Evolutionary conservation across 2,329 filamentous ascomycete species (phyloP).

Genomic region (Neonectria magnoliae): DNA sequence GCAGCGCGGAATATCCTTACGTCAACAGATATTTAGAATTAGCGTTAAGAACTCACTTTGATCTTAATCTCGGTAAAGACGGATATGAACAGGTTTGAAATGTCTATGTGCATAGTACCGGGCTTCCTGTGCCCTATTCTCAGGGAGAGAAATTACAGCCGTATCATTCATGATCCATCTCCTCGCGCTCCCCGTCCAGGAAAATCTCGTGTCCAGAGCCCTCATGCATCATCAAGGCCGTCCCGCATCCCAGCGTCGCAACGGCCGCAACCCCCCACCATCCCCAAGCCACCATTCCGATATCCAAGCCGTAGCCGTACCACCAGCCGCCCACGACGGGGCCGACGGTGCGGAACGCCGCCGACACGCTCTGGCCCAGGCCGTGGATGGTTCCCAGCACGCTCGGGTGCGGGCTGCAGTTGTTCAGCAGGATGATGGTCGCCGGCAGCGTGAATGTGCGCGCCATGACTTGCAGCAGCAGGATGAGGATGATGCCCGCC

Average conservation of each 20-base stretch:
- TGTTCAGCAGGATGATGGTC: slow-evolving; percentile 69
- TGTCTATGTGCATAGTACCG: neutral
- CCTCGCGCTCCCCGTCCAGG: slow-evolving; percentile 57
- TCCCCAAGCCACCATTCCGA: slow-evolving; percentile 57
- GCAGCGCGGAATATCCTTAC: neutral
- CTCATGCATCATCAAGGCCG: slow-evolving; percentile 71
- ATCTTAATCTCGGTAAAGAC: neutral
- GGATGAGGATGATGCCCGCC: slow-evolving; percentile 54
- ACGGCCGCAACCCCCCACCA: slow-evolving; percentile 62
- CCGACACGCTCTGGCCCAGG: slow-evolving; percentile 61
- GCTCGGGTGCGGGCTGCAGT: slow-evolving; percentile 67
- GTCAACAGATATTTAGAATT: neutral
- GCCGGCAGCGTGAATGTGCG: slow-evolving; percentile 74
- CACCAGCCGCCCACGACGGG: slow-evolving; percentile 61
- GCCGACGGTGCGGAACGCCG: slow-evolving; percentile 60
- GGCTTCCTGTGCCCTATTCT: neutral
- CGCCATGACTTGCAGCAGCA: slow-evolving; percentile 76
- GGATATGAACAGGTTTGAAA: neutral
- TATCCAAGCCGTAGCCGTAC: slow-evolving; percentile 57
- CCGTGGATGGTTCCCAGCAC: slow-evolving; percentile 68
- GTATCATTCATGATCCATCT: slow-evolving; percentile 28
- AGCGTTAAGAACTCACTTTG: neutral
- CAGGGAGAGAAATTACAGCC: neutral
- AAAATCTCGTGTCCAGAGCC: slow-evolving; percentile 70
- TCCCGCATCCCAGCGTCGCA: slow-evolving; percentile 64